Evolutionary conservation across 179 eudicot genomes (phyloP), one percentile per base, ranked within the genome.

Genomic region (Silene noctiflora): DNA sequence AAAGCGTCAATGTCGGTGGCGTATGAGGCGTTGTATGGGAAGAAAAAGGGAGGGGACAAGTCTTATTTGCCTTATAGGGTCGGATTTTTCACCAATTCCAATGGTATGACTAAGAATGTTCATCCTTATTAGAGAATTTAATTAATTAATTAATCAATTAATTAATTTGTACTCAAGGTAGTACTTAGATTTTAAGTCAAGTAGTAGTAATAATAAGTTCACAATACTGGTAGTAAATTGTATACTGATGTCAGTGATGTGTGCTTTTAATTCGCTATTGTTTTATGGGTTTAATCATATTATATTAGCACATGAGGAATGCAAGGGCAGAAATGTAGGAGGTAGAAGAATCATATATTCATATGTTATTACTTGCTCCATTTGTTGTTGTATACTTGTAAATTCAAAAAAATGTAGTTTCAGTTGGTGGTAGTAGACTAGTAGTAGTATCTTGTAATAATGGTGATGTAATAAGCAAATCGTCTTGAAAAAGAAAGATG

Each of bases 1-100:
- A 68, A 33, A 65, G 46, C 78, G 75, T 60, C 83, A 78, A 82
- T 46, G 76, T 68, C 63, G 58, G 69, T 74, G 67, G 71, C 83
- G 81, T 83, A 71, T 17, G 84, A 72, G 53, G 77, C 55, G 65
- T 75, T 75, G 22, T 84, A 84, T 17, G 86, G 72, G 12, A 70
- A 35, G 75, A 81, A 76, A 64, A 74, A 25, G 59, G 81, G 79
- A 13, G 22, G 6, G 70, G 70, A 69, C 21, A 83, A 85, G 74
- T 84, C 87, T 3, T 84, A 84, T 29, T 63, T 84, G 80, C 86
- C 86, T 5, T 84, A 84, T 68, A 69, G 75, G 75, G 84, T 84
- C 0, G 86, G 86, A 4, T 84, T 84, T 24, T 84, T 84, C 42
- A 81, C 84, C 0, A 84, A 81, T 74, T 75, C 68, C 6, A 84